Evolutionary conservation across 345 rosid genomes (phyloP), one percentile per base, ranked within the genome.

Genomic region (Sonneratia caseolaris): DNA sequence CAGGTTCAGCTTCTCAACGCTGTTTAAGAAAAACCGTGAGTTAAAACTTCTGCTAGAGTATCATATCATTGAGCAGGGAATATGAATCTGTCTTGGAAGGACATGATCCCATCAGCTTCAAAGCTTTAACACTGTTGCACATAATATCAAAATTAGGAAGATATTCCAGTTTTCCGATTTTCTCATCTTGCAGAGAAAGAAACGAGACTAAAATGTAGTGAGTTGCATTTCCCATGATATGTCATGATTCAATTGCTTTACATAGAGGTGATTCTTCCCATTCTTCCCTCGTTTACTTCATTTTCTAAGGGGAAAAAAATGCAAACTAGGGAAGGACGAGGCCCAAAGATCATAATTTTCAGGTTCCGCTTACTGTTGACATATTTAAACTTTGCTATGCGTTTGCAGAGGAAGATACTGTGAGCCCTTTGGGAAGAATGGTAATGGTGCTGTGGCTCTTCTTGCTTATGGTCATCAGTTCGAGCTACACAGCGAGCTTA

Each of bases 1-100:
- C 93, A 94, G 98, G 89, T 94, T 94, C 81, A 91, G 98, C 84
- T 87, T 94, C 86, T 89, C 98, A 21, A 91, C 98, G 9, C 77
- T 91, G 75, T 94, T 91, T 79, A 88, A 85, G 81, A 82, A 80
- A 79, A 86, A 91, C 71, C 86, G 98, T 94, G 85, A 88, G 93
- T 53, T 69, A 22, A 70, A n/a, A 37, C 62, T 69, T 62, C 38
- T 61, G 27, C 36, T 32, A 13, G 18, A 24, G 27, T 53, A 13
- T 13, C 51, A 47, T 47, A 13, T 47, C 13, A 47, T 2, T 2
- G 51, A 3, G 15, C 51, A 47, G 14, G 13, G 15, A 47, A 47
- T 2, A 13, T 47, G 15, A 47, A 47, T 8, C 3, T 47, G 13
- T 7, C 51, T 47, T 47, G 51, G 51, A 47, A 47, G 5, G 55